These are phyloP conservation scores for Penicillium capsulatum DNA, from an alignment of 2,329 filamentous ascomycete species.

Conservation along the genomic window DNA sequence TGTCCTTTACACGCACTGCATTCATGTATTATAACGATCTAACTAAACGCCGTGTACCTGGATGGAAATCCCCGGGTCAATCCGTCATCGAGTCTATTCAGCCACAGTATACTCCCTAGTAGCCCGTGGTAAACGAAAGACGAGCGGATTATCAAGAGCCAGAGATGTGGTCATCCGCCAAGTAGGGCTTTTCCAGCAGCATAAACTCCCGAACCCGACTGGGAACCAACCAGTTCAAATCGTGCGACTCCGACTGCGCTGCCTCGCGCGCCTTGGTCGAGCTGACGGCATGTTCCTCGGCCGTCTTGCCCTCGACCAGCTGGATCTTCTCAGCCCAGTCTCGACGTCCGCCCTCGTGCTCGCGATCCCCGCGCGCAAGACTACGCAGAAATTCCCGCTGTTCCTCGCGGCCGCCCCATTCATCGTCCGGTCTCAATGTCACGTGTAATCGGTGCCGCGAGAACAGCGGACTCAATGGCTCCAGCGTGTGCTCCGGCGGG, in stretches of 20 bases:
- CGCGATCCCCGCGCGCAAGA: conserved; percentile 37
- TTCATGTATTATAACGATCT: too few species aligned
- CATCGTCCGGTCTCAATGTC: conserved; percentile 41
- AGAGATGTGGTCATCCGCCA: not conserved
- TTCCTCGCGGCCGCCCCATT: conserved; percentile 38
- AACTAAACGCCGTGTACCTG: too few species aligned
- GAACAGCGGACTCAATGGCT: conserved; percentile 42
- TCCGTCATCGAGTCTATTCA: too few species aligned
- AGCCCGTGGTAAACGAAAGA: too few species aligned
- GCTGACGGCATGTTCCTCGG: conserved; percentile 38
- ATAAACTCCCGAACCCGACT: conserved; percentile 33
- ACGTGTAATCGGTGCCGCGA: conserved; percentile 43
- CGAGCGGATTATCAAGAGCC: not conserved
- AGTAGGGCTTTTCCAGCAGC: conserved; percentile 31
- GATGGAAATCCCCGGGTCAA: too few species aligned
- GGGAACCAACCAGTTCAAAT: conserved; percentile 37
- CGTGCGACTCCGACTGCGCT: conserved; percentile 26
- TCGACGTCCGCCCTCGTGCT: conserved; percentile 35
- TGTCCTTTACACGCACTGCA: too few species aligned
- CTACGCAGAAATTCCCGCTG: conserved; percentile 38
- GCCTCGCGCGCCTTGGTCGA: conserved; percentile 43
- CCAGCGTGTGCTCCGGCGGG: conserved; percentile 41
- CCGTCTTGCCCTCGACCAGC: conserved; percentile 38
- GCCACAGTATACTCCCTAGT: too few species aligned
- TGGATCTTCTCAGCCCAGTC: conserved; percentile 44